Conservation (phyloP, 345 rosid species). For the Lumnitzera littorea region DNA sequence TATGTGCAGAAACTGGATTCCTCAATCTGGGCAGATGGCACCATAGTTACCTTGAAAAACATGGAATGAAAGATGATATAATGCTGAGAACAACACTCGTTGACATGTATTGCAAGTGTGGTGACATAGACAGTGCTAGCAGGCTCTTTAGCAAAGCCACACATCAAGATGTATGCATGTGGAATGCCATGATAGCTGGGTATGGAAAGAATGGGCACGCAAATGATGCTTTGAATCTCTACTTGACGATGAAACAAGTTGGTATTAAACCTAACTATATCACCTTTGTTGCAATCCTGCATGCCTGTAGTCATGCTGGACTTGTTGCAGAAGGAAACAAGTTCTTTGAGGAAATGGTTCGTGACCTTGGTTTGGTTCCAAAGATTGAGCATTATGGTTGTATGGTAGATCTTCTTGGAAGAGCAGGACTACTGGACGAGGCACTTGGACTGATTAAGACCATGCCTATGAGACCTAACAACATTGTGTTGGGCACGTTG, state of each 20-base stretch:
- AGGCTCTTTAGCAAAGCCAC: slow-evolving; percentile 25
- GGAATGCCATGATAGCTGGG: slow-evolving; percentile 47
- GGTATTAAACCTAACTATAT: slow-evolving; percentile 27
- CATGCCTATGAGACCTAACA: slow-evolving; percentile 38
- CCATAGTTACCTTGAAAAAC: slow-evolving; percentile 26
- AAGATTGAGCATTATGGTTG: slow-evolving; percentile 53
- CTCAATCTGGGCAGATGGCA: slow-evolving; percentile 35
- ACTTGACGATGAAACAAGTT: slow-evolving; percentile 29
- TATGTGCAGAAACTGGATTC: slow-evolving; percentile 28
- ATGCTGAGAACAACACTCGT: slow-evolving; percentile 29
- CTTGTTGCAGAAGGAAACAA: slow-evolving; percentile 37
- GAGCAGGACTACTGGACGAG: slow-evolving; percentile 43
- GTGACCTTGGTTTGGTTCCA: slow-evolving; percentile 21
- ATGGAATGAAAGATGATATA: slow-evolving; percentile 23
- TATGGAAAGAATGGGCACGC: slow-evolving; percentile 41
- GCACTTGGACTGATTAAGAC: slow-evolving; percentile 27
- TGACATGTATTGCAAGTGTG: slow-evolving; percentile 49
- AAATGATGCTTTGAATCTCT: slow-evolving; percentile 28
- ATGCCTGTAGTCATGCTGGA: slow-evolving; percentile 53
- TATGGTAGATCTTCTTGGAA: slow-evolving; percentile 51
- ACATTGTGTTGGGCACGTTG: slow-evolving; percentile 38
- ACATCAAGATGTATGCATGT: slow-evolving; percentile 22
- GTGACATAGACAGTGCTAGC: slow-evolving; percentile 25
- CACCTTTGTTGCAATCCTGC: slow-evolving; percentile 36
- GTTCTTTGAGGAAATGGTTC: slow-evolving; percentile 27